phyloP scores from a whole-genome alignment of 2,329 filamentous ascomycete genomes.

The Xylariaceae sp. region DNA sequence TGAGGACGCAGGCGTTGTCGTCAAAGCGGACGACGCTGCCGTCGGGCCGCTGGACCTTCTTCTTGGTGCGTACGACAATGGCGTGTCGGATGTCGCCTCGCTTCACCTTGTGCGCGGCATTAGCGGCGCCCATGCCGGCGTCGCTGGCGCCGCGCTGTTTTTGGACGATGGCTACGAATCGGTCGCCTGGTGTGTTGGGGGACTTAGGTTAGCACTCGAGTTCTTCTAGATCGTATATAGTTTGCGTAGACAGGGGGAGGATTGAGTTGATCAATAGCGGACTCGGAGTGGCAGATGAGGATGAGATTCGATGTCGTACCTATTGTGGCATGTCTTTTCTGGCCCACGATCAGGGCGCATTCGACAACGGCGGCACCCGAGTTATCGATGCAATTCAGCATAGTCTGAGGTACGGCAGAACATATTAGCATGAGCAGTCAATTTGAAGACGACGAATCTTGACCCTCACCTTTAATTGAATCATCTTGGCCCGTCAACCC shows the following conservation, averaged over 20 bases:
- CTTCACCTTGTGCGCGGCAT: constrained; percentile 85
- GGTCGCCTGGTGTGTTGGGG: constrained; percentile 64
- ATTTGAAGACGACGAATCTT: background rate
- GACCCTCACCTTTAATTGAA: constrained; percentile 72
- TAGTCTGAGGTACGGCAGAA: constrained; percentile 57
- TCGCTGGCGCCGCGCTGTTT: constrained; percentile 82
- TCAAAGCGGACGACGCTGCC: constrained; percentile 90
- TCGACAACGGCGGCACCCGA: constrained; percentile 96
- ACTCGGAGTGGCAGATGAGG: background rate
- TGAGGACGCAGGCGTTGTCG: constrained; percentile 95
- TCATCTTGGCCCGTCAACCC: constrained; percentile 60
- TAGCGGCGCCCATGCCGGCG: constrained; percentile 66
- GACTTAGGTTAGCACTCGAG: background rate
- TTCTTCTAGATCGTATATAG: background rate
- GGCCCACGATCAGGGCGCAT: constrained; percentile 87
- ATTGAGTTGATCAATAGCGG: background rate
- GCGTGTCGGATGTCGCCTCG: constrained; percentile 95
- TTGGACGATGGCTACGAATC: constrained; percentile 95
- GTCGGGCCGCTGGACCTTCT: constrained; percentile 82
- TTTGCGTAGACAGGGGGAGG: too few relatives aligned
- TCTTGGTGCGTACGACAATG: constrained; percentile 86
- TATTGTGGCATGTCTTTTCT: constrained; percentile 83
- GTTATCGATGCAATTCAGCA: constrained; percentile 99
- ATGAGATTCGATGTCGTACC: constrained; percentile 50
- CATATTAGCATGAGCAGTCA: background rate